These are phyloP conservation scores for Eremothecium coryli DNA, from an alignment of 1,139 yeast genomes.

Conservation along the genomic window DNA sequence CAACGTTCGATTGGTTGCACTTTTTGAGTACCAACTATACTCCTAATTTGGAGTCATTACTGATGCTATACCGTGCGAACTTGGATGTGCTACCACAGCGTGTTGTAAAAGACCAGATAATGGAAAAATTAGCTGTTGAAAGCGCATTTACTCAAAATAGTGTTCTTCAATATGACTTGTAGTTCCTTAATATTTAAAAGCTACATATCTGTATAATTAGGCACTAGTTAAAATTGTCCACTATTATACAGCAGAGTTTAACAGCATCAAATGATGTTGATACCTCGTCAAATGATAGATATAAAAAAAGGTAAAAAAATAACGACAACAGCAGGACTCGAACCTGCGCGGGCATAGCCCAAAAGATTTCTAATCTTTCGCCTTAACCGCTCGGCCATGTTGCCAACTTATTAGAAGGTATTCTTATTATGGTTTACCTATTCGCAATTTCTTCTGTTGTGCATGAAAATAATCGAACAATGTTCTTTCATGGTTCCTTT, in stretches of 20 bases:
- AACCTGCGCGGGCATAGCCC: slow-evolving; percentile 29
- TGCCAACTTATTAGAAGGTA: no score
- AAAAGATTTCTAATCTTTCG: slow-evolving; percentile 28
- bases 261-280: no score
- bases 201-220: background rate
- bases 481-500: no score
- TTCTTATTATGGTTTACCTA: no score
- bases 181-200: background rate
- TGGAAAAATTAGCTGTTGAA: slow-evolving; percentile 15
- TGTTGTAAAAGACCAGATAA: slow-evolving; percentile 17
- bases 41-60: slow-evolving; percentile 13
- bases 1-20: slow-evolving; percentile 20
- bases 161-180: slow-evolving; percentile 24
- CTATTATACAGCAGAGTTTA: background rate
- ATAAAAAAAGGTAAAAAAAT: no score
- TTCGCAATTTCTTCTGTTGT: no score
- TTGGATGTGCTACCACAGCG: slow-evolving; percentile 7
- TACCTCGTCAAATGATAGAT: no score
- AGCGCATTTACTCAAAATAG: slow-evolving; percentile 23
- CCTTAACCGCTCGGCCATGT: slow-evolving; percentile 29
- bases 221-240: background rate
- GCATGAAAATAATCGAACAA: no score
- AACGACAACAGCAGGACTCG: slow-evolving; percentile 29
- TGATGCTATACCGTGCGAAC: slow-evolving; percentile 15
- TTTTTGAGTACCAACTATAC: slow-evolving; percentile 15